These are phyloP conservation scores for Zymoseptoria pseudotritici DNA, from an alignment of 2,329 filamentous ascomycete species.

Conservation along the genomic window DNA sequence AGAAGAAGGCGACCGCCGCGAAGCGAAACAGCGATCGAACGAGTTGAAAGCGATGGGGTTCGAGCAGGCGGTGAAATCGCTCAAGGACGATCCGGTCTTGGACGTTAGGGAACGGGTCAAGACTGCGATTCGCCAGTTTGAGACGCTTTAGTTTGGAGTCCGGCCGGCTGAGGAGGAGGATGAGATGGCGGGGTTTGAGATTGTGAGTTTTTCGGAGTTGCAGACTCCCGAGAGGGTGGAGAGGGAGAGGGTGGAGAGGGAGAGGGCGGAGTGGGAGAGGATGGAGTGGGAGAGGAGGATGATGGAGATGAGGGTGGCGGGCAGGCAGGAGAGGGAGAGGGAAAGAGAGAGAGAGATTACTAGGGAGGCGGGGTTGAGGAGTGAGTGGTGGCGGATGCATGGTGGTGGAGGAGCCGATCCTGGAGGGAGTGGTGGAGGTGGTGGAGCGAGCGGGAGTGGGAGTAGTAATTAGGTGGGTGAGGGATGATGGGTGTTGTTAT, in stretches of 20 bases:
- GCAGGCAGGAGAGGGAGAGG: background rate
- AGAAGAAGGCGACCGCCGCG: constrained; percentile 58
- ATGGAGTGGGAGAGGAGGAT: background rate
- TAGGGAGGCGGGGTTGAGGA: background rate
- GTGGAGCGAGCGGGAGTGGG: no score
- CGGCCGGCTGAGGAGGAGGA: background rate
- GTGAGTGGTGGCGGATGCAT: background rate
- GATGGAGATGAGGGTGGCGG: no score
- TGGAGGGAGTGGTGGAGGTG: no score
- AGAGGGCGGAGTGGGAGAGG: background rate
- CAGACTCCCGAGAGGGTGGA: background rate
- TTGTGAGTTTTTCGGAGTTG: background rate
- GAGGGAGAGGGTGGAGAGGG: background rate
- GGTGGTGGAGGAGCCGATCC: no score
- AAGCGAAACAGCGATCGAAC: constrained; percentile 58
- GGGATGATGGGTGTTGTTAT: background rate
- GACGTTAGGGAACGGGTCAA: constrained; percentile 82
- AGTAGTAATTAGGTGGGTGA: background rate
- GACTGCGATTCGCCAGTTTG: constrained; percentile 65
- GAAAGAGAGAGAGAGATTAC: background rate
- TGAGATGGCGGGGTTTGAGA: background rate
- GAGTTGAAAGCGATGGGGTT: constrained; percentile 60
- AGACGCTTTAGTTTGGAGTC: constrained; percentile 28
- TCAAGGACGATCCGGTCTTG: constrained; percentile 57
- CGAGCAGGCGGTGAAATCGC: constrained; percentile 25